These are phyloP conservation scores for Mesembryanthemum crystallinum DNA, from an alignment of 148 eudicot species.

Conservation along the genomic window DNA sequence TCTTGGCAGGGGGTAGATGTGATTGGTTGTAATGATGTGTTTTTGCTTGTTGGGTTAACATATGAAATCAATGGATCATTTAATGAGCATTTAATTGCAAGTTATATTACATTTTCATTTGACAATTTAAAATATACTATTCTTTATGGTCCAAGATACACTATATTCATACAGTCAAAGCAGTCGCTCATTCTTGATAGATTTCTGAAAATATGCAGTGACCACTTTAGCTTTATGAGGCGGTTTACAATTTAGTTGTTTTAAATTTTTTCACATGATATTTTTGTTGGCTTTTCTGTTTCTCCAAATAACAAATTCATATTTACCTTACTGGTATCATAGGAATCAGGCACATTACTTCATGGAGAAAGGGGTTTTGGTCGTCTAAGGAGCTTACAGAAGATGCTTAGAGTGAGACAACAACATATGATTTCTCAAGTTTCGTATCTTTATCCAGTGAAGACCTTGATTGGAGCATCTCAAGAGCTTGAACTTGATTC, in stretches of 20 bases:
- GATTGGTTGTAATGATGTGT: neutral
- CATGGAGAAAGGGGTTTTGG: slow-evolving; percentile 70
- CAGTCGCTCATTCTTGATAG: neutral
- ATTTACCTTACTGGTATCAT: slow-evolving; percentile 27
- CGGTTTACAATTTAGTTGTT: neutral
- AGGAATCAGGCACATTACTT: slow-evolving; percentile 68
- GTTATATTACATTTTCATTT: neutral
- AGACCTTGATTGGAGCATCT: slow-evolving; percentile 59
- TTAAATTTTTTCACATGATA: neutral
- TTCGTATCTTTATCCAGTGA: slow-evolving; percentile 85
- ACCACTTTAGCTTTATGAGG: neutral
- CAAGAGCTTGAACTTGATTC: slow-evolving; percentile 95
- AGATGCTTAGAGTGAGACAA: slow-evolving; percentile 75
- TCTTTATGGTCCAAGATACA: neutral
- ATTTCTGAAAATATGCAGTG: neutral
- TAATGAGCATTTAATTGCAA: neutral
- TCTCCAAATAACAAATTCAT: neutral
- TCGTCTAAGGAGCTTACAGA: slow-evolving; percentile 54
- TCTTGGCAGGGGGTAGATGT: neutral
- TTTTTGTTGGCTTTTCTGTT: neutral
- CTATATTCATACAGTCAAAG: neutral
- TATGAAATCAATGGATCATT: neutral
- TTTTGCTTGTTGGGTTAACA: neutral
- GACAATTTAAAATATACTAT: neutral
- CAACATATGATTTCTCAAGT: slow-evolving; percentile 84